Evolutionary conservation across 352 stramenopile genomes (phyloP).

Genomic region (Globisporangium carolinianum): DNA sequence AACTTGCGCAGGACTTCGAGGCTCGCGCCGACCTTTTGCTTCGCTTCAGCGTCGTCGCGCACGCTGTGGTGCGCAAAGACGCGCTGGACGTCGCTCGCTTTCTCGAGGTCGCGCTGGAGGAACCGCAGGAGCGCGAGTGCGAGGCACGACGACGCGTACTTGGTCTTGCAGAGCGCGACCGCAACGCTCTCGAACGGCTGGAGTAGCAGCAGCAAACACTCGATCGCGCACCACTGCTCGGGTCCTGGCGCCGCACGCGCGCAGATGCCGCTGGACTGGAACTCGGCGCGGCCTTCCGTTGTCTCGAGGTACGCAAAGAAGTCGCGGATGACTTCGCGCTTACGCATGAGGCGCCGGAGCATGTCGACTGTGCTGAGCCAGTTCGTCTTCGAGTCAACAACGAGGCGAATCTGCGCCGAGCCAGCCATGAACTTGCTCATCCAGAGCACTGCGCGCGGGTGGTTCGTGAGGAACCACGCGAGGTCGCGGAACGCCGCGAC

Average conservation of each 20-base stretch:
- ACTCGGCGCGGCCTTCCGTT: conserved; percentile 27
- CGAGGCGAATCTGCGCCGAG: conserved; percentile 26
- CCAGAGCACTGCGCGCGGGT: conserved; percentile 31
- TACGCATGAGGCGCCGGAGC: conserved; percentile 35
- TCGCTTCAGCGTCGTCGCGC: conserved; percentile 6
- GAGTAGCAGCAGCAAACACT: conserved; percentile 32
- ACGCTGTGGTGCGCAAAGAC: conserved; percentile 17
- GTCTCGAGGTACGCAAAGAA: conserved; percentile 41
- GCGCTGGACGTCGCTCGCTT: conserved; percentile 36
- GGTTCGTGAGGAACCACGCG: conserved; percentile 38
- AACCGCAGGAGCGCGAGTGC: conserved; percentile 36
- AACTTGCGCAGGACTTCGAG: conserved; percentile 28
- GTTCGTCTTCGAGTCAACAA: conserved; percentile 32
- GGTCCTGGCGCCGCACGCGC: conserved; percentile 19
- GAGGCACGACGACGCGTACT: conserved; percentile 31
- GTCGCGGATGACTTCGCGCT: conserved; percentile 30
- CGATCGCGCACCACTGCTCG: conserved; percentile 33
- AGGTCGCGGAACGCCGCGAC: conserved; percentile 33
- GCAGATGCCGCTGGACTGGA: conserved; percentile 18
- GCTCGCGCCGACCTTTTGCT: conserved; percentile 22
- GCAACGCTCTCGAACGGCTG: conserved; percentile 44
- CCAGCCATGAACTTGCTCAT: conserved; percentile 30
- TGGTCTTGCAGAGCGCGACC: conserved; percentile 32
- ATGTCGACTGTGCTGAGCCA: conserved; percentile 46
- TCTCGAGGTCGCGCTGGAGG: conserved; percentile 38